phyloP scores from a whole-genome alignment of 257 asterid genomes.

The Penstemon davidsonii region DNA sequence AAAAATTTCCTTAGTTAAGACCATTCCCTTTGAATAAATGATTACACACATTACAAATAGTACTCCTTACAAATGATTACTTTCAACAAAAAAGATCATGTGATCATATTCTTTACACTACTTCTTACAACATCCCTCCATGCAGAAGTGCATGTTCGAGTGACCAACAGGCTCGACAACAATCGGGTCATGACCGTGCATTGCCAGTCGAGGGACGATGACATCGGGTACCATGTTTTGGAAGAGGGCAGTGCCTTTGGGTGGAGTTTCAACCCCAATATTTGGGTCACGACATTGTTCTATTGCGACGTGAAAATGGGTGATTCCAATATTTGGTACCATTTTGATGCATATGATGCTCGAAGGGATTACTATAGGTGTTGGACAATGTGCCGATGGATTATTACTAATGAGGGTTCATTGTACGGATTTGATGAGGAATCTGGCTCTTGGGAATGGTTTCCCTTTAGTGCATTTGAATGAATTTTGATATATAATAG shows the following conservation, averaged over 20 bases:
- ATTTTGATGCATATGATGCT: constrained; percentile 40
- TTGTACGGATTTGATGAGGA: constrained; percentile 41
- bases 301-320: constrained; percentile 41
- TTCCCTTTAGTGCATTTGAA: constrained; percentile 12
- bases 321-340: constrained; percentile 27
- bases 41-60: neutral
- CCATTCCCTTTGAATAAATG: neutral
- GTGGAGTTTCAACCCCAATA: constrained; percentile 40
- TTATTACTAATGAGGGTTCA: constrained; percentile 27
- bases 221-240: constrained; percentile 38
- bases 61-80: constrained; percentile 14
- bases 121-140: neutral
- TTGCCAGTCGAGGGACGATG: constrained; percentile 46
- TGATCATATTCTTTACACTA: neutral
- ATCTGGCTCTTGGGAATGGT: constrained; percentile 34
- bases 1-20: neutral
- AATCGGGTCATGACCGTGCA: constrained; percentile 35
- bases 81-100: neutral
- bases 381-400: constrained; percentile 41
- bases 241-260: constrained; percentile 4
- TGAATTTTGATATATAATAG: neutral
- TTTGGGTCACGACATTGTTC: constrained; percentile 42
- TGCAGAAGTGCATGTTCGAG: constrained; percentile 33
- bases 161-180: constrained; percentile 31
- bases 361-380: constrained; percentile 35